Base-by-base conservation (phyloP, 257 asterid species). In the Solanum arcanum region DNA sequence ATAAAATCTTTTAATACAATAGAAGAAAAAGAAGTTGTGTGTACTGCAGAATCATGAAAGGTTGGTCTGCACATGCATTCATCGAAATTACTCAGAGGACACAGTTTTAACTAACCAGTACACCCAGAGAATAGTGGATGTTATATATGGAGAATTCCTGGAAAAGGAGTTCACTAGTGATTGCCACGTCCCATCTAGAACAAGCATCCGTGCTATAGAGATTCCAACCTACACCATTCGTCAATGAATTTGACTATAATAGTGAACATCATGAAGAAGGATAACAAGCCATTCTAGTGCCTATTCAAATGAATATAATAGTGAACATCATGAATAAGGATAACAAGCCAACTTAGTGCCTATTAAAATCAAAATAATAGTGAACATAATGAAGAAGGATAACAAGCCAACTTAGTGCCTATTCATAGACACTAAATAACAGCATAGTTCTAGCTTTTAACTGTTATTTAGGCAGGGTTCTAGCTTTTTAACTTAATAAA, bases 131-230 rank as follows among this genome's bases (percentile, higher is more conserved):
- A 93, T 86, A 72, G 98, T 96, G 88, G 98, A 93, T 86, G 94
- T 56, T 42, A 96, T 92, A 90, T 93, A 92, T 35, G 97, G 91
- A 64, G 95, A 94, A 89, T 96, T 95, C 88, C 92, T 91, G 64
- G 95, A 94, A 87, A 96, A 90, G 21, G 99, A 96, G 49, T 90
- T 92, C 82, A 88, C 91, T 46, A 96, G 91, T 88, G 97, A 92
- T 47, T 91, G 92, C 98, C 99, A 93, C 59, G 98, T 92, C 85
- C 98, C 98, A 42, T 95, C 98, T 91, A 94, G 88, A 75, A 93
- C 83, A 86, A 96, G 94, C 90, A 95, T 88, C 52, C 97, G 90
- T 77, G 98, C 93, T 90, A 96, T 91, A 88, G 98, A 87, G 89
- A 88, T 90, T 87, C 98, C 99, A 90, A 96, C 98, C 99, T 96